Evolutionary conservation across 352 stramenopile genomes (phyloP).

Genomic region (Phytophthora foliorum): DNA sequence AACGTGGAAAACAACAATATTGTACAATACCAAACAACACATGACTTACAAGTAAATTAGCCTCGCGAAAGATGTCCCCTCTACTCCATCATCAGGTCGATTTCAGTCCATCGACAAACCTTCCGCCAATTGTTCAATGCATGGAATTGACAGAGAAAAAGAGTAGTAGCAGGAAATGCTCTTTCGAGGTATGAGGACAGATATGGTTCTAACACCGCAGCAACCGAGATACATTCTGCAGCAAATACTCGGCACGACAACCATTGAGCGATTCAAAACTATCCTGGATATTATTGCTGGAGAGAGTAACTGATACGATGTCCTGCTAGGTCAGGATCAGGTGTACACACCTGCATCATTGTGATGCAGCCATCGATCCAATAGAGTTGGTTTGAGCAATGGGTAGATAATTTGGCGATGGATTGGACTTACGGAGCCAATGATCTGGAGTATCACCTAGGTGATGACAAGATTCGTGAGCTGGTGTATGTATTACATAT

Average conservation of each 20-base stretch:
- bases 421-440: conserved; percentile 20
- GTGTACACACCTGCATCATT: conserved; percentile 6
- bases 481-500: no score
- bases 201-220: conserved; percentile 6
- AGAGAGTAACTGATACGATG: neutral
- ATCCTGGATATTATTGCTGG: conserved; percentile 3
- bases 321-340: conserved; percentile 8
- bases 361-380: neutral
- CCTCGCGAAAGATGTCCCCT: no score
- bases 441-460: conserved; percentile 12
- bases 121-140: no score
- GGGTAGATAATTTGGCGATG: conserved; percentile 6
- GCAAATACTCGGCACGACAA: neutral
- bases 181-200: neutral
- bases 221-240: conserved; percentile 7
- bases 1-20: no score
- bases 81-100: no score
- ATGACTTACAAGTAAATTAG: no score
- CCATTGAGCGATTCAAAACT: neutral
- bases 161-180: no score
- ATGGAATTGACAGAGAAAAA: no score
- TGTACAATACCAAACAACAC: no score
- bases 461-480: no score
- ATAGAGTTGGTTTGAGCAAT: conserved; percentile 6
- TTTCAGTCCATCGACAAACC: no score